Percentiles rank a stretch among this genome's conserved stretches.
These are phyloP conservation scores for Cryphonectria carpinicola DNA, from an alignment of 2,329 filamentous ascomycete genomes.

Conservation along the genomic window DNA sequence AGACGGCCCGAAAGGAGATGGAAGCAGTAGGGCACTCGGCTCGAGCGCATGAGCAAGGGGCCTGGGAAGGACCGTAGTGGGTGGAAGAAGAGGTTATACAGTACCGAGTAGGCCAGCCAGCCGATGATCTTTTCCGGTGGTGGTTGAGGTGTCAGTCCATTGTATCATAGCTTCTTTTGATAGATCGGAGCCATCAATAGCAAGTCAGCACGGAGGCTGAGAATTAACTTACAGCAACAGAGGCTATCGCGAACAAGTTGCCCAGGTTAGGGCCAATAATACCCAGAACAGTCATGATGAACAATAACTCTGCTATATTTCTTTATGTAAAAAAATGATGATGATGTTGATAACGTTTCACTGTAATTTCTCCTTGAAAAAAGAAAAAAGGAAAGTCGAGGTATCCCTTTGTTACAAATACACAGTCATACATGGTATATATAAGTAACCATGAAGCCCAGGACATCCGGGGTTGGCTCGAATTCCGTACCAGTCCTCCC, in stretches of 20 bases:
- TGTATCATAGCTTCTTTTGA: background rate
- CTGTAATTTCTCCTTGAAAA: background rate
- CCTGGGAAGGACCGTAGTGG: conserved; percentile 32
- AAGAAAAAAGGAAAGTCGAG: background rate
- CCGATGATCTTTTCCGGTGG: conserved; percentile 4
- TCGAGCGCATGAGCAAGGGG: conserved; percentile 29
- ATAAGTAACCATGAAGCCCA: background rate
- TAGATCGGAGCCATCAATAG: too few relatives aligned
- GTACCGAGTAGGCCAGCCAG: conserved; percentile 12
- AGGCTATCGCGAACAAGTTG: conserved; percentile 19
- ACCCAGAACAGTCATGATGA: conserved; percentile 15
- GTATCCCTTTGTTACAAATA: background rate
- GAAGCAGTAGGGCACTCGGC: conserved; percentile 25
- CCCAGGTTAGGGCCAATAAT: conserved; percentile 1
- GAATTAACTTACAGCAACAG: conserved; percentile 15
- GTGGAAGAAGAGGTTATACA: conserved; percentile 32
- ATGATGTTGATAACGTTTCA: background rate
- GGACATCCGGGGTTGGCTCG: background rate
- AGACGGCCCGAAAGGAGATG: conserved; percentile 16
- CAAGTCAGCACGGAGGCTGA: background rate
- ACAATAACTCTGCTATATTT: background rate
- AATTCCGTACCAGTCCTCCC: background rate
- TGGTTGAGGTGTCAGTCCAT: background rate
- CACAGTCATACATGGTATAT: background rate
- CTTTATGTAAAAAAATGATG: background rate